These are phyloP conservation scores for Ogataea glucozyma DNA, from an alignment of 805 yeast genomes.

Conservation along the genomic window DNA sequence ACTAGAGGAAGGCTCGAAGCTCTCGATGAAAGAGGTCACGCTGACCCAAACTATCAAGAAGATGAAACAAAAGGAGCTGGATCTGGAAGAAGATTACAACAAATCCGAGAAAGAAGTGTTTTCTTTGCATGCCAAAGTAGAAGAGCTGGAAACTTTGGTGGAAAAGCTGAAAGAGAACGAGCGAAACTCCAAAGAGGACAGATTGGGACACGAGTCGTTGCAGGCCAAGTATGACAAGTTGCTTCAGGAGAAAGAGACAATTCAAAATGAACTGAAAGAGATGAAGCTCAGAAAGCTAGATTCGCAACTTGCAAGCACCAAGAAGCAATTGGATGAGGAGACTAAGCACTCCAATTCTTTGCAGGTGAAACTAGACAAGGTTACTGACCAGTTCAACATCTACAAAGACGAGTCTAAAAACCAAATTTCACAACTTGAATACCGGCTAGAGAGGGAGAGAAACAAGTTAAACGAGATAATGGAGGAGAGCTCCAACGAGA, in stretches of 20 bases:
- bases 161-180: conserved; percentile 21
- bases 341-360: conserved; percentile 29
- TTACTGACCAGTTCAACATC: conserved; percentile 22
- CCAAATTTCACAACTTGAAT: conserved; percentile 29
- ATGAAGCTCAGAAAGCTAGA: conserved; percentile 36
- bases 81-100: conserved; percentile 38
- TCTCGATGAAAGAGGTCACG: conserved; percentile 70
- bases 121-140: conserved; percentile 29
- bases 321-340: conserved; percentile 39
- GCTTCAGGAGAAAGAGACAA: conserved; percentile 25
- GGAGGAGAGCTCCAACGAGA: conserved; percentile 44
- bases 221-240: conserved; percentile 28
- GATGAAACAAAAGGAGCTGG: conserved; percentile 48
- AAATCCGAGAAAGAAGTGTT: conserved; percentile 31
- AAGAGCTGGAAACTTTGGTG: conserved; percentile 33
- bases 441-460: conserved; percentile 33
- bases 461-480: conserved; percentile 27
- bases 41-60: conserved; percentile 66
- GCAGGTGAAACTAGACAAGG: conserved; percentile 24
- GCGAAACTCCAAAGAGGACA: conserved; percentile 35
- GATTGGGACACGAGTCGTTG: conserved; percentile 27
- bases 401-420: conserved; percentile 28
- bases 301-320: conserved; percentile 34
- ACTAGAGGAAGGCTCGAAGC: conserved; percentile 71
- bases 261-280: conserved; percentile 34